Base-by-base conservation (phyloP, 495 filamentous ascomycete genomes). In the Cetradonia linearis region DNA sequence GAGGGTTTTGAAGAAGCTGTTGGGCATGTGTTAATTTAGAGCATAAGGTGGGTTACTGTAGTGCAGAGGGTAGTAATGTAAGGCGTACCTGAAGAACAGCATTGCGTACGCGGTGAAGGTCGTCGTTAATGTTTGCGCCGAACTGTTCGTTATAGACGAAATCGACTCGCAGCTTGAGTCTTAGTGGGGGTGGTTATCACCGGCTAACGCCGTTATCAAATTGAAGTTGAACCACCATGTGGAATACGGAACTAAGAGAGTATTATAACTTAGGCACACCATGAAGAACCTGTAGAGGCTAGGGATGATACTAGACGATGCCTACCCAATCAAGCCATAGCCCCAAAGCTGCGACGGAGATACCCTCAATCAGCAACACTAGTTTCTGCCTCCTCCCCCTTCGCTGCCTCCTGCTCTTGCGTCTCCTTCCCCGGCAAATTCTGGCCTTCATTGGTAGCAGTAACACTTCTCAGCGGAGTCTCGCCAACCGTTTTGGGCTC, bases 1-100 rank as follows among this genome's bases (percentile, higher is more conserved):
- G 66, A 97, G 88, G 59, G 93, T 97, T 74, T 97, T 97, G 85
- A 98, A 98, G 82, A 97, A 98, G 76, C 94, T 96, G 66, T 27
- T 37, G 36, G 49, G 16, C 25, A 55, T 36, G 33, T 28, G 14
- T n/a, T 5, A 36, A 25, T 23, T 10, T 5, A 38, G 2, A 38
- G 38, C 20, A 8, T 5, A 37, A 55, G 16, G 9, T 14, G 25
- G 18, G 5, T 14, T 1, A 55, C 10, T 7, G 33, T 37, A 36
- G 31, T 18, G 1, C 31, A 27, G 14, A 47, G 30, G 33, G 1
- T 5, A 23, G 42, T 1, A 38, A 6, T 25, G 44, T 27, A 13
- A 16, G 30, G 49, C 8, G 13, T 72, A 83, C 80, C 80, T 83
- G 68, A 83, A 83, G 70, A 82, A 83, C 59, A 83, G 73, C 80